Percentiles rank a stretch among this genome's conserved stretches.
These are phyloP conservation scores for Berkeleyomyces rouxiae DNA, from an alignment of 2,329 filamentous ascomycete species.

Conservation along the genomic window DNA sequence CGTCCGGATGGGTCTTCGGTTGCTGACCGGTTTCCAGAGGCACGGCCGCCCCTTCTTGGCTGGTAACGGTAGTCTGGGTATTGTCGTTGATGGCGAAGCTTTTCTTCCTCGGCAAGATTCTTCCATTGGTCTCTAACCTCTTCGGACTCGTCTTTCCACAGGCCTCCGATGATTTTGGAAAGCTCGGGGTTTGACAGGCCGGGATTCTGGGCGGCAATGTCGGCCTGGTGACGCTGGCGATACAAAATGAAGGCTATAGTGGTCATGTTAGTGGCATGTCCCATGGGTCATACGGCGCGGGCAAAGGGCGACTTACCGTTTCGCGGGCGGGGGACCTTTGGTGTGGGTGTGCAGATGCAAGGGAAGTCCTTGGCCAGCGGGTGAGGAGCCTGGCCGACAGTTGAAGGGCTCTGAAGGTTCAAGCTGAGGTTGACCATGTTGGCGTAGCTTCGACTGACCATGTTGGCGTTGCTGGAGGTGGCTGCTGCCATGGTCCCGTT, in stretches of 20 bases:
- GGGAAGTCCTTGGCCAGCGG: slow-evolving; percentile 24
- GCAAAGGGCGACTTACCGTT: slow-evolving; percentile 32
- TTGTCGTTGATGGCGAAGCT: slow-evolving; percentile 69
- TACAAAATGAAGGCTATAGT: slow-evolving; percentile 87
- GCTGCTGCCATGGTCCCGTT: neutral
- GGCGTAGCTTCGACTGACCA: slow-evolving; percentile 19
- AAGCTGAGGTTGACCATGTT: slow-evolving; percentile 22
- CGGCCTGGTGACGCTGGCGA: slow-evolving; percentile 77
- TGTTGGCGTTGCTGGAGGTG: neutral
- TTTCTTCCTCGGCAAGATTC: slow-evolving; percentile 79
- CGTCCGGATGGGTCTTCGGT: slow-evolving; percentile 34
- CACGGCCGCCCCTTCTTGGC: slow-evolving; percentile 48
- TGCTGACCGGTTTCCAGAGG: neutral
- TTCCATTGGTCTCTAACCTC: slow-evolving; percentile 78
- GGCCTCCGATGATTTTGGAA: slow-evolving; percentile 87
- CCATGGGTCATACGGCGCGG: slow-evolving; percentile 10
- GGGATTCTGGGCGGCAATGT: slow-evolving; percentile 68
- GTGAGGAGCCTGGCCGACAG: slow-evolving; percentile 11
- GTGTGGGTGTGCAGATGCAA: slow-evolving; percentile 39
- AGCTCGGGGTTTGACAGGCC: slow-evolving; percentile 88
- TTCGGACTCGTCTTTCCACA: slow-evolving; percentile 67
- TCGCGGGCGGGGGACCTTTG: slow-evolving; percentile 40
- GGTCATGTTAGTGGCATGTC: neutral
- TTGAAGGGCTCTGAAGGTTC: slow-evolving; percentile 21
- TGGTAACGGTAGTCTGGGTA: slow-evolving; percentile 94